These are phyloP conservation scores for Domatiomyces globalis DNA, from an alignment of 2,329 filamentous ascomycete species.

Conservation along the genomic window DNA sequence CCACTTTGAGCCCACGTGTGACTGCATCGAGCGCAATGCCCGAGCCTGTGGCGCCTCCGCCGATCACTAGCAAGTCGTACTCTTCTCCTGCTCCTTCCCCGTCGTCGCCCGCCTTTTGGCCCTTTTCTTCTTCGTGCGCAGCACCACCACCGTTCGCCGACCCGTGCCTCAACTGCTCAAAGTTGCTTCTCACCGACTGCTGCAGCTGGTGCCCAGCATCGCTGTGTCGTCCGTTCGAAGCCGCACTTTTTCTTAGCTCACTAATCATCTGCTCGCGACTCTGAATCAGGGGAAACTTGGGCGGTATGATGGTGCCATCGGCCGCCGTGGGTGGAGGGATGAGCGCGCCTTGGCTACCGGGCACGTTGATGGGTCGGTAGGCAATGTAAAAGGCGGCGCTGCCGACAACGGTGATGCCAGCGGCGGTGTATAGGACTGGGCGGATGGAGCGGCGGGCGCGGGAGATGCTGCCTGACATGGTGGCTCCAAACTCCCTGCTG, in stretches of 20 bases:
- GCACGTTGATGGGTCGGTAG: conserved; percentile 50
- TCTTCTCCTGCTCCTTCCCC: conserved; percentile 29
- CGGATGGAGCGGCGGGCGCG: conserved; percentile 36
- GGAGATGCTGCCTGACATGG: neutral
- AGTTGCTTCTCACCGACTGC: conserved; percentile 8
- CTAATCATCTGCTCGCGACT: conserved; percentile 37
- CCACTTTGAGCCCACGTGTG: conserved; percentile 64
- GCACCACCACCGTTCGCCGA: neutral
- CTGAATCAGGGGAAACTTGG: conserved; percentile 39
- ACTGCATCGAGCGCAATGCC: conserved; percentile 71
- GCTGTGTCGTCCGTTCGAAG: conserved; percentile 12
- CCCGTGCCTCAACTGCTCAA: conserved; percentile 12
- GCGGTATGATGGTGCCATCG: conserved; percentile 42
- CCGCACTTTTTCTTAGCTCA: conserved; percentile 34
- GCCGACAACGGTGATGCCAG: conserved; percentile 39
- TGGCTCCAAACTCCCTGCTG: neutral
- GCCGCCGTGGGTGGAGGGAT: conserved; percentile 49
- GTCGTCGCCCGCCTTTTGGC: conserved; percentile 18
- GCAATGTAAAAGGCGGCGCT: conserved; percentile 43
- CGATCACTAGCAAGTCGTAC: conserved; percentile 67
- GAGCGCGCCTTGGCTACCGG: conserved; percentile 46
- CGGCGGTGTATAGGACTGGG: conserved; percentile 45
- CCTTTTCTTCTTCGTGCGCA: neutral
- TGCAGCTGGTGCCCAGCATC: conserved; percentile 20
- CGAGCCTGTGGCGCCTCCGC: conserved; percentile 63